Percentiles rank a stretch among this genome's conserved stretches.
These are phyloP conservation scores for Komagataella mondaviorum DNA, from an alignment of 805 yeast genomes.

Conservation along the genomic window DNA sequence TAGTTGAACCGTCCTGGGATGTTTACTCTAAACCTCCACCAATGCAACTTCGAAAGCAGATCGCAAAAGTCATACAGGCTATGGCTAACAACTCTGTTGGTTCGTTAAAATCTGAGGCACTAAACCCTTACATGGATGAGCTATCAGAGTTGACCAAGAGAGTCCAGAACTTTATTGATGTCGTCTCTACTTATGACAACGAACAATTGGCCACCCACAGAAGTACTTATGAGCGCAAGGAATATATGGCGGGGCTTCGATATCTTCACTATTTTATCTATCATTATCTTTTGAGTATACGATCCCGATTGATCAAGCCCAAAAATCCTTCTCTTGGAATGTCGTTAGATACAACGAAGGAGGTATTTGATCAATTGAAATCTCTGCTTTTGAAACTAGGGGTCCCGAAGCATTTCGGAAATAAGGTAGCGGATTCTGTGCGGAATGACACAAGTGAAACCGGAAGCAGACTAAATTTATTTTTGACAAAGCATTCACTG, in stretches of 20 bases:
- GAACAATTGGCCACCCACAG: not conserved
- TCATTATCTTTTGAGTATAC: not conserved
- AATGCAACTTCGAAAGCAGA: conserved; percentile 16
- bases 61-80: conserved; percentile 76
- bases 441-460: conserved; percentile 31
- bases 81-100: conserved; percentile 73
- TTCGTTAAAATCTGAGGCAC: conserved; percentile 10
- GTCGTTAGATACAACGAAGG: not conserved
- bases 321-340: not conserved
- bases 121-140: not conserved
- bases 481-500: conserved; percentile 54
- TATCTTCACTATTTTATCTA: not conserved
- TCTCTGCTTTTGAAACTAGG: not conserved
- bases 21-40: not conserved
- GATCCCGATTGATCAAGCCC: not conserved
- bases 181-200: not conserved
- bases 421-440: conserved; percentile 41
- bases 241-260: not conserved
- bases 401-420: conserved; percentile 15
- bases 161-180: not conserved
- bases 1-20: conserved; percentile 70
- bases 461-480: conserved; percentile 47
- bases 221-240: not conserved
- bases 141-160: not conserved
- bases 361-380: not conserved